phyloP scores from a whole-genome alignment of 352 stramenopile genomes.

The Pythium oligandrum region DNA sequence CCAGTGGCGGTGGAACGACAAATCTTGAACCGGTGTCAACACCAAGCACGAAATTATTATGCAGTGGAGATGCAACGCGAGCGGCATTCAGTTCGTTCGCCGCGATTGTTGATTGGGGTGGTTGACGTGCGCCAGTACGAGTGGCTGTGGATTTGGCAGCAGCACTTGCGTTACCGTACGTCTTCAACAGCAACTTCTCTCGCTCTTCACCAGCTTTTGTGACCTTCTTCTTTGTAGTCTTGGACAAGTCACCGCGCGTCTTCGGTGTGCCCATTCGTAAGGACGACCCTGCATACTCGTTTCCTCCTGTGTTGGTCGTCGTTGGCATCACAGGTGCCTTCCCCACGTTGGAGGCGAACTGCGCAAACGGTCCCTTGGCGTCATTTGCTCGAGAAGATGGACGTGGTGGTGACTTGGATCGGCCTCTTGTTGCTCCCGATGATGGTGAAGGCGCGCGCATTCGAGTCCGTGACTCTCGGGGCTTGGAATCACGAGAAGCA shows the following conservation, averaged over 20 bases:
- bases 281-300: neutral
- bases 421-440: slow-evolving; percentile 16
- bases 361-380: slow-evolving; percentile 16
- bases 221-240: slow-evolving; percentile 4
- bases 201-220: slow-evolving; percentile 37
- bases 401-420: slow-evolving; percentile 29
- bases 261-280: slow-evolving; percentile 36
- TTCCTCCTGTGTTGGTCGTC: too few species aligned
- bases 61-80: slow-evolving; percentile 8
- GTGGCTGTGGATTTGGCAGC: neutral
- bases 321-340: slow-evolving; percentile 13
- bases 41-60: slow-evolving; percentile 18
- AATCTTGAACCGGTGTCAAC: slow-evolving; percentile 22
- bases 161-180: slow-evolving; percentile 25
- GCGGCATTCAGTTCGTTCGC: slow-evolving; percentile 3
- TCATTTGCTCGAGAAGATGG: slow-evolving; percentile 3
- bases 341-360: slow-evolving; percentile 21
- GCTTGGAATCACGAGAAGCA: too few species aligned
- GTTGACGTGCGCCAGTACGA: neutral
- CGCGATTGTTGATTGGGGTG: neutral
- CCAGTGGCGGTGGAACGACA: slow-evolving; percentile 43
- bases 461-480: too few species aligned
- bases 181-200: slow-evolving; percentile 43
- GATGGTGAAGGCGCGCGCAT: neutral
- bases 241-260: slow-evolving; percentile 14